phyloP scores from a whole-genome alignment of 192 early-diverging fungal species.

The Chytriomyces sp. region DNA sequence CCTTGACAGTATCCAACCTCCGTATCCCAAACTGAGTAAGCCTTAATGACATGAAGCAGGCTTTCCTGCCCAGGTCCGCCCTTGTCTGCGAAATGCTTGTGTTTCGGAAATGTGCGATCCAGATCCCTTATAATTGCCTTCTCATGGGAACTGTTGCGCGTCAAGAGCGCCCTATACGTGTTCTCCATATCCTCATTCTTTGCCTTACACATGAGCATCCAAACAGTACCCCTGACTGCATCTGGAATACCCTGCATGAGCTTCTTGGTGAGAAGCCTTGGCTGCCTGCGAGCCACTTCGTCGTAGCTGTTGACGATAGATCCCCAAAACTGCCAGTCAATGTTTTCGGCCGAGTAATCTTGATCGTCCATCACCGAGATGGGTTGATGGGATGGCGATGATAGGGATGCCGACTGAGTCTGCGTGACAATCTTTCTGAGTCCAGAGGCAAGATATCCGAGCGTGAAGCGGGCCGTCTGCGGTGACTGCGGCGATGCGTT shows the following conservation, averaged over 20 bases:
- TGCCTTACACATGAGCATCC: conserved; percentile 87
- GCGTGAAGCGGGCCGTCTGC: background rate
- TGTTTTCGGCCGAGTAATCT: background rate
- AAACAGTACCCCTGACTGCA: conserved; percentile 89
- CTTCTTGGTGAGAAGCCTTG: conserved; percentile 73
- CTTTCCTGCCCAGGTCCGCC: conserved; percentile 81
- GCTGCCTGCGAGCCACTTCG: conserved; percentile 73
- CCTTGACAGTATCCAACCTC: conserved; percentile 99
- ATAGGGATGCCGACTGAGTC: too few relatives aligned
- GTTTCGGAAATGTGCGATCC: conserved; percentile 87
- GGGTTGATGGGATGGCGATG: background rate
- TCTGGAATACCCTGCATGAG: conserved; percentile 89
- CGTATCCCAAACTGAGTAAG: conserved; percentile 87
- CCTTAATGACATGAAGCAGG: conserved; percentile 89
- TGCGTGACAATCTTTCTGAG: background rate
- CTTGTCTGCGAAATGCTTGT: conserved; percentile 81
- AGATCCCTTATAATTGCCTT: conserved; percentile 92
- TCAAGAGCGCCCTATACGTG: conserved; percentile 76
- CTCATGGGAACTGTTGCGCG: conserved; percentile 75
- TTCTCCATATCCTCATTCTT: conserved; percentile 78
- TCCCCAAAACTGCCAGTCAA: conserved; percentile 85
- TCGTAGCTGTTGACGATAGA: conserved; percentile 88
- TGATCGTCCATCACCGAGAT: background rate
- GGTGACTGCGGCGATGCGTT: background rate
- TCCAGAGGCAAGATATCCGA: background rate